Base-by-base conservation (phyloP, 257 asterid species). In the Gentiana straminea region DNA sequence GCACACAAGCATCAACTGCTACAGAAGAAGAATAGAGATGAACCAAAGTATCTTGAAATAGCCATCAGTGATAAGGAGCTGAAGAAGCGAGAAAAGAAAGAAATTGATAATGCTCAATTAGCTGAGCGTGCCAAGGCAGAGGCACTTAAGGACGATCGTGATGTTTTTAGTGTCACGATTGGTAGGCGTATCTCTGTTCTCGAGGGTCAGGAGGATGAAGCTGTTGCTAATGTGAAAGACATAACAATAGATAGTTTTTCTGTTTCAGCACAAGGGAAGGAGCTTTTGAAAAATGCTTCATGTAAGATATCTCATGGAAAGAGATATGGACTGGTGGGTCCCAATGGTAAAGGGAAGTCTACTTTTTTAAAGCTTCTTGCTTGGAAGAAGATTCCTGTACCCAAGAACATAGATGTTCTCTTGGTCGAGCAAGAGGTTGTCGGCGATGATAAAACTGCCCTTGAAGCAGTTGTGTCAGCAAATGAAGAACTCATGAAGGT, bases 401-500 rank as follows among this genome's bases (percentile, higher is more conserved):
- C 86, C 37, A 80, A 76, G 53, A 80, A 80, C 59, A 80, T 80
- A 37, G 83, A 80, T 62, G 83, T 80, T 35, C 86, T 80, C 59
- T 68, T 80, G 79, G 86, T 80, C 33, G 86, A 80, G 64, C 86
- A 80, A 69, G 86, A 80, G 65, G 80, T 80, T 1, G 77, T 77
- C 41, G 86, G 79, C 24, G 86, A 80, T 72, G 81, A 80, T 54
- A 71, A 61, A 69, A 66, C 77, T 43, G 83, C 86, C 11, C 75
- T 80, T 47, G 70, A 77, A 71, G 86, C 86, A 41, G 83, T 80
- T 67, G 86, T 80, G 13, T 13, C 73, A 46, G 76, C 76, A 13
- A 66, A 71, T 57, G 76, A 65, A 51, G 72, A 71, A 35, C 72
- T 71, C 36, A 0, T 66, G 33, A 65, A 32, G 46, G 59, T 71